Evolutionary conservation across 2,329 filamentous ascomycete genomes (phyloP).

Genomic region (Samsoniella hepiali): DNA sequence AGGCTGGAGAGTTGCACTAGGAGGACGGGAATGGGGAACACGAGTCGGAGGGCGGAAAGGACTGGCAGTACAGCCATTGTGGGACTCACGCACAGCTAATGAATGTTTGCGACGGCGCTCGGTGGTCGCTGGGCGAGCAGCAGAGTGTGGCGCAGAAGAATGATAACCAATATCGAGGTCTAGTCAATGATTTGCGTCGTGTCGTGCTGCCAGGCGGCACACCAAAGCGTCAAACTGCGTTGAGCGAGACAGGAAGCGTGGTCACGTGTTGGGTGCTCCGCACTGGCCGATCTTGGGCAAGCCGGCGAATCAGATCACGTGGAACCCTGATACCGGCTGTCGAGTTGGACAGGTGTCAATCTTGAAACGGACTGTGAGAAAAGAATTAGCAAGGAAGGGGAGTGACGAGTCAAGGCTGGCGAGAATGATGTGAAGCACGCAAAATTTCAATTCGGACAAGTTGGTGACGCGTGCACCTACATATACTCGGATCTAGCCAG

Average conservation of each 20-base stretch:
- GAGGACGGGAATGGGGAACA: constrained; percentile 7
- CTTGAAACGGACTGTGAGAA: not conserved
- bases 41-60: constrained; percentile 10
- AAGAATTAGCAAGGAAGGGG: not conserved
- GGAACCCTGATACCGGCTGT: not conserved
- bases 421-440: no score
- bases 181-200: constrained; percentile 19
- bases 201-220: constrained; percentile 5
- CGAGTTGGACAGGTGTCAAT: constrained; percentile 2
- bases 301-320: constrained; percentile 11
- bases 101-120: constrained; percentile 10
- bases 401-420: not conserved
- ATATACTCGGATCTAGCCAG: not conserved
- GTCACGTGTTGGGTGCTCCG: constrained; percentile 22
- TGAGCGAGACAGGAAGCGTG: constrained; percentile 12
- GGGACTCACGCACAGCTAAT: constrained; percentile 14
- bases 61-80: not conserved
- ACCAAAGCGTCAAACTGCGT: constrained; percentile 15
- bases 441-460: not conserved
- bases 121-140: constrained; percentile 10
- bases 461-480: not conserved
- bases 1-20: constrained; percentile 11
- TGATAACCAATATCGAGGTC: constrained; percentile 17
- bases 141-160: constrained; percentile 12
- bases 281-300: constrained; percentile 11